These are phyloP conservation scores for Backusella westeae DNA, from an alignment of 192 early-diverging fungal species.

Conservation along the genomic window DNA sequence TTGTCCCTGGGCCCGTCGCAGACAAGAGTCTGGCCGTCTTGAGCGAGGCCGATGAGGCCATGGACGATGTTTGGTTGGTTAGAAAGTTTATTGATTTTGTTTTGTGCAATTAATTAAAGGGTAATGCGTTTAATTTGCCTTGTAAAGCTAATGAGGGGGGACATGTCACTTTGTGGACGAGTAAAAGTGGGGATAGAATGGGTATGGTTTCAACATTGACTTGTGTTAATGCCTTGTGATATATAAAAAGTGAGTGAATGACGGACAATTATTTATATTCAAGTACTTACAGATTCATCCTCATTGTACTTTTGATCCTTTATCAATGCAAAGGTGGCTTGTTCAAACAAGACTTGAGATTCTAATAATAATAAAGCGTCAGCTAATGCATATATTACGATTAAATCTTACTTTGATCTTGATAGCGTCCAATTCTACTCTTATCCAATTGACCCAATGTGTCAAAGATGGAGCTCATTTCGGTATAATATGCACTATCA, in stretches of 20 bases:
- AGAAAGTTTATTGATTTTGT: constrained; percentile 23
- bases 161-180: not conserved
- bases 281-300: not conserved
- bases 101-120: not conserved
- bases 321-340: not conserved
- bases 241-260: not conserved
- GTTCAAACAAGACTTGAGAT: not conserved
- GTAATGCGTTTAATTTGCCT: not conserved
- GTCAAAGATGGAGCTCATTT: constrained; percentile 43
- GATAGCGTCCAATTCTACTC: constrained; percentile 52
- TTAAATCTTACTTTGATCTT: constrained; percentile 48
- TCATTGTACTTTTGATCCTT: not conserved
- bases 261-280: not conserved
- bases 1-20: constrained; percentile 33
- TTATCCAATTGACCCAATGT: constrained; percentile 54
- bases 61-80: constrained; percentile 37
- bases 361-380: not conserved
- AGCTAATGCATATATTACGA: not conserved
- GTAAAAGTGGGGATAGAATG: not conserved
- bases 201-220: not conserved
- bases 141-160: not conserved
- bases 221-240: not conserved
- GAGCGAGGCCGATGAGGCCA: not conserved
- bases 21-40: constrained; percentile 22
- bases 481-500: constrained; percentile 23